Conservation (phyloP, 2,329 filamentous ascomycete genomes). For the Trichoderma breve region DNA sequence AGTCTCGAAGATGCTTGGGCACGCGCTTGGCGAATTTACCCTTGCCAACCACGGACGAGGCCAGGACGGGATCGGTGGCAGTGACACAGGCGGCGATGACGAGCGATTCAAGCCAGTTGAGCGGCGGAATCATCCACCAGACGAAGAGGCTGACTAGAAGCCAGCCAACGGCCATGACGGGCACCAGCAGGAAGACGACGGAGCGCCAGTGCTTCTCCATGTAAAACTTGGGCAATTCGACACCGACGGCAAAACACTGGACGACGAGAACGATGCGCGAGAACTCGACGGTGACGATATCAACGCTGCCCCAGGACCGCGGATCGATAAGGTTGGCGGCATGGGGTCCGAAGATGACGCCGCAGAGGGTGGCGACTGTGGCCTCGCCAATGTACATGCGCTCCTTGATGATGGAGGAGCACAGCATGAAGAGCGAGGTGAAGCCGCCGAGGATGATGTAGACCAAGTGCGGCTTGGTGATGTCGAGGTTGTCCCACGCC, state of each 20-base stretch:
- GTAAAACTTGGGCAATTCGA: constrained; percentile 88
- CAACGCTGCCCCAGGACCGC: constrained; percentile 73
- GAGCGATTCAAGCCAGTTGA: constrained; percentile 88
- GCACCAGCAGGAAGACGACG: constrained; percentile 80
- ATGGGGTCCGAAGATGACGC: constrained; percentile 85
- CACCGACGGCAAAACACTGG: constrained; percentile 87
- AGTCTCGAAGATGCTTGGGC: constrained; percentile 92
- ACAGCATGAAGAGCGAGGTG: constrained; percentile 97
- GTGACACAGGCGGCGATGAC: constrained; percentile 90
- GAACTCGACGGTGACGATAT: constrained; percentile 86
- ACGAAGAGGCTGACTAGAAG: constrained; percentile 88
- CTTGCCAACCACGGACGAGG: constrained; percentile 96
- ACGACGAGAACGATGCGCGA: constrained; percentile 86
- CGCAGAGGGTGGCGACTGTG: constrained; percentile 84
- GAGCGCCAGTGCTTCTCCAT: constrained; percentile 99
- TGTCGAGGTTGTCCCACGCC: constrained; percentile 76
- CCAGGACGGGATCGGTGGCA: constrained; percentile 92
- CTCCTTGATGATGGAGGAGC: constrained; percentile 97
- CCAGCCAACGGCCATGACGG: constrained; percentile 98
- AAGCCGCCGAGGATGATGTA: constrained; percentile 98
- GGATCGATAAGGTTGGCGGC: constrained; percentile 79
- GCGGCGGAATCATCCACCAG: constrained; percentile 78
- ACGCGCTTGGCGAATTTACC: constrained; percentile 98
- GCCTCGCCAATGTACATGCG: constrained; percentile 98
- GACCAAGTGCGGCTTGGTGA: constrained; percentile 95